Evolutionary conservation across 2,329 filamentous ascomycete species (phyloP).

Genomic region (Zymoseptoria crescenta): DNA sequence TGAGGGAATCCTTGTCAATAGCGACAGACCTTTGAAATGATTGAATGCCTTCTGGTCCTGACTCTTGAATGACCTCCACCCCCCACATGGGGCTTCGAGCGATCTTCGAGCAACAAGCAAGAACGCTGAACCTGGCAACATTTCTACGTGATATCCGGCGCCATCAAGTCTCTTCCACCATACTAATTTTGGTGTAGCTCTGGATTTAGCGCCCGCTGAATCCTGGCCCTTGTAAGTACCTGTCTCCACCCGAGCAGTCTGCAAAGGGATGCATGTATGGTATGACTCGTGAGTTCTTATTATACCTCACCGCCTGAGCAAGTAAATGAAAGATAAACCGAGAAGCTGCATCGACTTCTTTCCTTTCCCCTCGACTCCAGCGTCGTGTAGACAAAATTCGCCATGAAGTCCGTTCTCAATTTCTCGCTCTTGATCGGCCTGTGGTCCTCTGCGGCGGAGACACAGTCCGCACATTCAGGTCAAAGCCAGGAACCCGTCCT

Average conservation of each 20-base stretch:
- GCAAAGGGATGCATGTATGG: too few species aligned
- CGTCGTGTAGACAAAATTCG: too few species aligned
- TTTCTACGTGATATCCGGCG: background rate
- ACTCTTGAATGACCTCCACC: background rate
- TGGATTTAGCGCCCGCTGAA: too few species aligned
- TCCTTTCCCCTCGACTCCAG: too few species aligned
- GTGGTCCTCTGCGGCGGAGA: background rate
- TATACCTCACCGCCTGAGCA: too few species aligned
- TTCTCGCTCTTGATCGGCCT: background rate
- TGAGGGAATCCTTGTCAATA: background rate
- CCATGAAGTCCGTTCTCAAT: background rate
- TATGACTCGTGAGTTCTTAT: too few species aligned
- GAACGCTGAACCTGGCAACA: background rate
- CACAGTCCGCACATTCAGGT: background rate
- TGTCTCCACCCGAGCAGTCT: too few species aligned
- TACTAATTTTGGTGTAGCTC: too few species aligned
- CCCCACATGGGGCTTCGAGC: background rate
- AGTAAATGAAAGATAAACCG: background rate
- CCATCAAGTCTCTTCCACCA: too few species aligned
- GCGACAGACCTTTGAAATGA: too few species aligned
- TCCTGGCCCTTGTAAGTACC: too few species aligned
- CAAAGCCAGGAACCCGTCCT: constrained; percentile 2
- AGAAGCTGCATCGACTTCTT: background rate
- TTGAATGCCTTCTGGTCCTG: background rate
- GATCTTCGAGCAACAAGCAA: background rate